Base-by-base conservation (phyloP, 768 basidiomycete species). In the Termitomyces bulborhizus region DNA sequence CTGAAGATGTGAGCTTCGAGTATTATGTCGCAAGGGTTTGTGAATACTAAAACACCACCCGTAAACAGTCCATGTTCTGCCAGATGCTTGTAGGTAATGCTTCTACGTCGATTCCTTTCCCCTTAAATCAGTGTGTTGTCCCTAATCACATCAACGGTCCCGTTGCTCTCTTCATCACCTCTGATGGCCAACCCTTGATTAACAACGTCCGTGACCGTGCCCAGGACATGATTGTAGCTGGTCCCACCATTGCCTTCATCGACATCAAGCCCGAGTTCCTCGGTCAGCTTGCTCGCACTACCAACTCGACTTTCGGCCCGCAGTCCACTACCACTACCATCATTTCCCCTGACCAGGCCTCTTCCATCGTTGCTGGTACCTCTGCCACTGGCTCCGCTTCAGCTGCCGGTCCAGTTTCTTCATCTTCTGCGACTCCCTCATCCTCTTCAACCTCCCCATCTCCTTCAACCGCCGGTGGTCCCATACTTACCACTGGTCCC, bases 81-180 rank as follows among this genome's bases (percentile, higher is more conserved):
- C 85, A 92, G 70, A 89, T 93, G 81, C 68, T 93, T 61, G 60
- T 82, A 53, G 90, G 88, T 31, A 86, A 85, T 29, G 50, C 70
- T 16, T 66, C 82, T 48, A 67, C 68, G 63, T 71, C 90, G 4
- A 71, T 88, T 63, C 63, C 80, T 32, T 73, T 90, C 44, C 83
- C 88, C 3, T 65, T 88, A 60, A 60, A 68, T 57, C 60, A 79
- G 57, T 92, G 90, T 61, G 67, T 77, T 55, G 82, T 92, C 12
- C 92, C 90, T 37, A 36, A 57, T 0, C 80, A 80, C 52, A 73
- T 91, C 67, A 82, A 87, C 66, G 90, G 91, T 42, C 85, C 86
- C 58, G 84, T 91, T 61, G 84, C 80, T 26, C 68, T 92, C 66
- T 91, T 73, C 69, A 69, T 92, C 72, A 90, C 86, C 32, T 76